Percentiles rank a stretch among this genome's conserved stretches.
These are phyloP conservation scores for Eucalyptus grandis DNA, from an alignment of 345 rosid genomes.

Conservation along the genomic window DNA sequence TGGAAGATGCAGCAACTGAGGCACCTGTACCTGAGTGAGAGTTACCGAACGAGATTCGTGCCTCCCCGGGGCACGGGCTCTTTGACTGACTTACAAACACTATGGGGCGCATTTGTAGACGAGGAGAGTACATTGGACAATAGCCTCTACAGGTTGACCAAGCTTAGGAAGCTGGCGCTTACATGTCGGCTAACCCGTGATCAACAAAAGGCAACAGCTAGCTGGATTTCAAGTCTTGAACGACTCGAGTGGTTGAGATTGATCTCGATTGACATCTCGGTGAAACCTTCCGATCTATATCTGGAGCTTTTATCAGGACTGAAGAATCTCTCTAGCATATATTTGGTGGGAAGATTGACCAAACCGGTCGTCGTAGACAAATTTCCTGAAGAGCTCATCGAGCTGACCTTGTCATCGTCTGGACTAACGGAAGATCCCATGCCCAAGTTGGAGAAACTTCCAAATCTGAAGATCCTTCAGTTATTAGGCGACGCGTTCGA, in stretches of 20 bases:
- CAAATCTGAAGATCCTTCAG: conserved; percentile 3
- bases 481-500: conserved; percentile 4
- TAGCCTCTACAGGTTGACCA: neutral
- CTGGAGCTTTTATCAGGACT: neutral
- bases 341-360: conserved; percentile 8
- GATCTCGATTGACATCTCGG: neutral
- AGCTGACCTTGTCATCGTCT: conserved; percentile 17
- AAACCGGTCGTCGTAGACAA: neutral
- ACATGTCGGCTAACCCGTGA: conserved; percentile 1
- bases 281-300: neutral
- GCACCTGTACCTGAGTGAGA: conserved; percentile 8
- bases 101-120: conserved; percentile 13
- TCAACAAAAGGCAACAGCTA: neutral
- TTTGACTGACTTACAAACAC: conserved; percentile 1
- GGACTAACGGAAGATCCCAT: conserved; percentile 6
- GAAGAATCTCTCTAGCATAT: conserved; percentile 3
- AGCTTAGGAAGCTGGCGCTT: conserved; percentile 14
- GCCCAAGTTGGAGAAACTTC: neutral
- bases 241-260: conserved; percentile 6
- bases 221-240: neutral
- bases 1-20: conserved; percentile 1
- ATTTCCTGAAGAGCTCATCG: neutral
- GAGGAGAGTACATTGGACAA: neutral
- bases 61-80: neutral
- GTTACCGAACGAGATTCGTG: neutral